phyloP scores from a whole-genome alignment of 352 stramenopile species.

The Phytophthora cactorum region DNA sequence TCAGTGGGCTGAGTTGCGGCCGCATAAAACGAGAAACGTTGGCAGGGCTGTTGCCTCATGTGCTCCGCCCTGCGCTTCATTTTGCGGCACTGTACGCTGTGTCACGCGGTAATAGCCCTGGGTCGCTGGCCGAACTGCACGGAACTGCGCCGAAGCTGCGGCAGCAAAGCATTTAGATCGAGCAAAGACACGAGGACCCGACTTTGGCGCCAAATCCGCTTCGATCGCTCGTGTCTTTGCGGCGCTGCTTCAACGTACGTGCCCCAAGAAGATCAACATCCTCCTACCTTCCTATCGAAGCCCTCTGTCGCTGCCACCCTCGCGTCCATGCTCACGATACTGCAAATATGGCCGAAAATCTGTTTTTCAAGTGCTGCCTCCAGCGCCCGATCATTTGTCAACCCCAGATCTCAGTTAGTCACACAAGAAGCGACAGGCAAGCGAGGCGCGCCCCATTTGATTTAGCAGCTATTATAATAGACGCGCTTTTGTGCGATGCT shows the following conservation, averaged over 20 bases:
- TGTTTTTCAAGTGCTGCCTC: no score
- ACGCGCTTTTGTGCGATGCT: no score
- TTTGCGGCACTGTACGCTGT: background rate
- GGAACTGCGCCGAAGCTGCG: background rate
- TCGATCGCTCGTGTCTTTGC: constrained; percentile 2
- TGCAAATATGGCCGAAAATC: no score
- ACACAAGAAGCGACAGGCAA: no score
- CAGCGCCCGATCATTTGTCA: no score
- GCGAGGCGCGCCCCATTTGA: no score
- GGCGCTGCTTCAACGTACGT: background rate
- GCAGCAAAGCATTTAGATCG: background rate
- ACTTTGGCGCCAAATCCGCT: background rate
- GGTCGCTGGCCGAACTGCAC: no score
- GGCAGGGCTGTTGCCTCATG: background rate
- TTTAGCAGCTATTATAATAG: no score
- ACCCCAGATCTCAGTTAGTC: no score
- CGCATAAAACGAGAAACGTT: constrained; percentile 1
- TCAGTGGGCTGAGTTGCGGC: background rate
- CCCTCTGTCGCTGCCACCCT: background rate
- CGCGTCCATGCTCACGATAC: background rate
- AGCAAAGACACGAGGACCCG: background rate
- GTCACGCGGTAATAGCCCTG: no score
- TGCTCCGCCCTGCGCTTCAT: background rate
- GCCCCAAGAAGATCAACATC: background rate
- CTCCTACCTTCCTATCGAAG: background rate